Conservation (phyloP, 192 early-diverging fungal genomes). For the Coemansia sp. region DNA sequence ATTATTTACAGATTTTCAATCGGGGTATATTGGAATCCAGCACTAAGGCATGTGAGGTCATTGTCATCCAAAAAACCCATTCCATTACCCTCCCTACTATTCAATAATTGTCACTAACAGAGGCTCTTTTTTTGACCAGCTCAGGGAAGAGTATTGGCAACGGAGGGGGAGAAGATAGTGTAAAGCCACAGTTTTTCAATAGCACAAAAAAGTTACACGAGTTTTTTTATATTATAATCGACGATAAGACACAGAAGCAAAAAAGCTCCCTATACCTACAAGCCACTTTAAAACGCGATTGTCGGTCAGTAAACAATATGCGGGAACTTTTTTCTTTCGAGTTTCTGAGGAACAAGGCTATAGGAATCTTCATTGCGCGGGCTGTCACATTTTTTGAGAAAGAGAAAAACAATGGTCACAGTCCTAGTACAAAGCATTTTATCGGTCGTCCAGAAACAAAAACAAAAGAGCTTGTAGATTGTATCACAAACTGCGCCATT, state of each 20-base stretch:
- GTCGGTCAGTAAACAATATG: not conserved
- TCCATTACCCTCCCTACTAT: not conserved
- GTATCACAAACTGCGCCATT: not conserved
- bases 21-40: not conserved
- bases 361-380: too few species aligned
- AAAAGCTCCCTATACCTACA: not conserved
- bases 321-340: not conserved
- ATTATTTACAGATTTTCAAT: conserved; percentile 4
- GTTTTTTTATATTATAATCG: too few species aligned
- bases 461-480: not conserved
- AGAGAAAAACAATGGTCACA: too few species aligned
- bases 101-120: not conserved
- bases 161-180: too few species aligned
- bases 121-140: too few species aligned
- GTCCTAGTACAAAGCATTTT: not conserved
- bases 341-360: not conserved
- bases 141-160: too few species aligned
- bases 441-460: not conserved
- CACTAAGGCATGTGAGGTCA: not conserved
- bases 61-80: not conserved
- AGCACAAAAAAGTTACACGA: too few species aligned
- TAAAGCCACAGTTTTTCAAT: too few species aligned
- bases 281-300: not conserved
- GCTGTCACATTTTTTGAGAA: not conserved
- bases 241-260: not conserved